A percentile compares a stretch with the other conserved stretches of the same genome.
These are phyloP conservation scores for Poteriospumella lacustris DNA, from an alignment of 108 stramenopile genomes.

Conservation along the genomic window DNA sequence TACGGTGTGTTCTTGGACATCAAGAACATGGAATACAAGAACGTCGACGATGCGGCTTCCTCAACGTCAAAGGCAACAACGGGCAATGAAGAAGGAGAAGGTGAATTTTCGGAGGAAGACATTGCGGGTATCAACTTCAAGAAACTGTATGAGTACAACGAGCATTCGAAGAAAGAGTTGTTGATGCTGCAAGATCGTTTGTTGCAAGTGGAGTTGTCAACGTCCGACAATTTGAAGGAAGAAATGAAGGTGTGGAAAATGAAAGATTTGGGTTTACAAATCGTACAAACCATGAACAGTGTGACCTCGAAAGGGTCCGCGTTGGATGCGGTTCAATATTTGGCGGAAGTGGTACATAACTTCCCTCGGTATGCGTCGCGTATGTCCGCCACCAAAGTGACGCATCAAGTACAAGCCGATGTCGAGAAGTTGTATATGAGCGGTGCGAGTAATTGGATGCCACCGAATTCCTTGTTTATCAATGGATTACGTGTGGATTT, in stretches of 20 bases:
- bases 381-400: conserved; percentile 38
- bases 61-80: not conserved
- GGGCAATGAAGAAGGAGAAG: conserved; percentile 31
- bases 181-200: not conserved
- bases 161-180: not conserved
- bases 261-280: conserved; percentile 46
- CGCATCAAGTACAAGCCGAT: conserved; percentile 28
- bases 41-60: conserved; percentile 43
- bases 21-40: conserved; percentile 63
- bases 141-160: not conserved
- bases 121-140: not conserved
- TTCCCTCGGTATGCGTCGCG: conserved; percentile 40
- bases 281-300: conserved; percentile 29
- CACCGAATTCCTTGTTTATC: conserved; percentile 37
- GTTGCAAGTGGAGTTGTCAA: not conserved
- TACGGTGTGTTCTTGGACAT: conserved; percentile 58
- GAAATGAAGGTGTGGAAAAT: conserved; percentile 40
- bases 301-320: no score
- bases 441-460: not conserved
- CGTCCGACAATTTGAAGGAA: not conserved
- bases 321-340: conserved; percentile 26
- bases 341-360: conserved; percentile 38
- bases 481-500: conserved; percentile 40
- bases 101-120: not conserved
- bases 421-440: not conserved